Evolutionary conservation across 441 rosid species (phyloP).

Genomic region (Capsella rubella): DNA sequence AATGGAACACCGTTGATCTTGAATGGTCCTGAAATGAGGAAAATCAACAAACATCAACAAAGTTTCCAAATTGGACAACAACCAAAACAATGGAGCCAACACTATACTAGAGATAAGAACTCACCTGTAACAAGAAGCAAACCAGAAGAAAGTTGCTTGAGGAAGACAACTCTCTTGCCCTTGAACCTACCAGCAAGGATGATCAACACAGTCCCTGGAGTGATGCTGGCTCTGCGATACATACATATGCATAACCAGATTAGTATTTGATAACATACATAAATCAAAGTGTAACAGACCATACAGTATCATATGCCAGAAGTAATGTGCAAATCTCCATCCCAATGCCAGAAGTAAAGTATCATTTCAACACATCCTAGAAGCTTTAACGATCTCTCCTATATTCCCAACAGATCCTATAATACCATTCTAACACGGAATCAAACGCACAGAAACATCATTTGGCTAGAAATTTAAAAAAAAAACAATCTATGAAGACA

Average conservation of each 20-base stretch:
- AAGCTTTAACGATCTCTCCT: neutral
- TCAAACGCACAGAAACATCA: neutral
- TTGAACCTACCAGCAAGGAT: slow-evolving; percentile 89
- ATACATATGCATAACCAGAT: neutral
- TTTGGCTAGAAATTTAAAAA: neutral
- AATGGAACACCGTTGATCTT: slow-evolving; percentile 91
- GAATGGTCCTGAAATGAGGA: slow-evolving; percentile 67
- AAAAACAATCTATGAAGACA: neutral
- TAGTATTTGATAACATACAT: neutral
- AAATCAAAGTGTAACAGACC: neutral
- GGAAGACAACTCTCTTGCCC: slow-evolving; percentile 93
- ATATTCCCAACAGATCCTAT: neutral
- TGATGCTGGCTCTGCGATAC: slow-evolving; percentile 65
- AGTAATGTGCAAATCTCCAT: neutral
- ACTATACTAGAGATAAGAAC: neutral
- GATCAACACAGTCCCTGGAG: slow-evolving; percentile 86
- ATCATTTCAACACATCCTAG: slow-evolving; percentile 16
- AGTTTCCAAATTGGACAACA: neutral
- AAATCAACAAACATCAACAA: neutral
- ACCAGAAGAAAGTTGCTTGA: slow-evolving; percentile 90
- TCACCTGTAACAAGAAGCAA: slow-evolving; percentile 81
- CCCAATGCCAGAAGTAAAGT: no score
- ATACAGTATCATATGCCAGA: neutral
- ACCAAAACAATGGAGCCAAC: no score
- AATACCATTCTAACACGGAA: neutral